Conservation (phyloP, 768 basidiomycete species). For the Termitomyces sp. region DNA sequence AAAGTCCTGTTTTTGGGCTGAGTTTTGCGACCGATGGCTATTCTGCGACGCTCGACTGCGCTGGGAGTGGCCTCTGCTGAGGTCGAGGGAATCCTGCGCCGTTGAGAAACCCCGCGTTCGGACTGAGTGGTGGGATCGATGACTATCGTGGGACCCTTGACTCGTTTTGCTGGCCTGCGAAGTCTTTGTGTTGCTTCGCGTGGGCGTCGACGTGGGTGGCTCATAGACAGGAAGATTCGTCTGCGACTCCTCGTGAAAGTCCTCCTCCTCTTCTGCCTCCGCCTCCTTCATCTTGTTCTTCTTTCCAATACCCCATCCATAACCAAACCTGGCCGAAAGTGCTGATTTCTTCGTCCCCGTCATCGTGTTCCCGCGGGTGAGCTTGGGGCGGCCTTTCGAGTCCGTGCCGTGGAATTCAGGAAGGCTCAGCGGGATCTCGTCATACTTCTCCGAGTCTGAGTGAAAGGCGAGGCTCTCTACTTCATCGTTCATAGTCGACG, state of each 20-base stretch:
- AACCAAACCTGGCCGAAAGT: slow-evolving; percentile 52
- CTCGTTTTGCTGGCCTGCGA: slow-evolving; percentile 31
- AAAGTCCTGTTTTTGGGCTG: slow-evolving; percentile 7
- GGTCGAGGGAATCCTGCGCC: slow-evolving; percentile 4
- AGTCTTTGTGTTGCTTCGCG: slow-evolving; percentile 32
- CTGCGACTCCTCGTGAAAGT: slow-evolving; percentile 20
- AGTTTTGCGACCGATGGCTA: slow-evolving; percentile 7
- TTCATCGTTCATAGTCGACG: slow-evolving; percentile 35
- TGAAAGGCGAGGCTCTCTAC: slow-evolving; percentile 50
- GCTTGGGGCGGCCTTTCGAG: slow-evolving; percentile 35
- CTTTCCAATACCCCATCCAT: slow-evolving; percentile 65
- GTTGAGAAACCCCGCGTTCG: slow-evolving; percentile 5
- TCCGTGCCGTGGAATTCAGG: slow-evolving; percentile 25
- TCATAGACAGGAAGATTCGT: slow-evolving; percentile 35
- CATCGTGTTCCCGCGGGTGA: slow-evolving; percentile 47
- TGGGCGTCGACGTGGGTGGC: slow-evolving; percentile 29
- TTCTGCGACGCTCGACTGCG: slow-evolving; percentile 16
- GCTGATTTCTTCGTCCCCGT: slow-evolving; percentile 53
- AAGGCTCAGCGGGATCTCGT: slow-evolving; percentile 32
- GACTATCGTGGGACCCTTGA: slow-evolving; percentile 11
- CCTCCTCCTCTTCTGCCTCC: slow-evolving; percentile 24
- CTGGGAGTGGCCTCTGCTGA: slow-evolving; percentile 20
- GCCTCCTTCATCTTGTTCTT: slow-evolving; percentile 40
- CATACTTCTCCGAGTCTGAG: slow-evolving; percentile 60
- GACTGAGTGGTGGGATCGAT: slow-evolving; percentile 6